Conservation (phyloP, 129 eudicot genomes). For the Lonicera japonica region DNA sequence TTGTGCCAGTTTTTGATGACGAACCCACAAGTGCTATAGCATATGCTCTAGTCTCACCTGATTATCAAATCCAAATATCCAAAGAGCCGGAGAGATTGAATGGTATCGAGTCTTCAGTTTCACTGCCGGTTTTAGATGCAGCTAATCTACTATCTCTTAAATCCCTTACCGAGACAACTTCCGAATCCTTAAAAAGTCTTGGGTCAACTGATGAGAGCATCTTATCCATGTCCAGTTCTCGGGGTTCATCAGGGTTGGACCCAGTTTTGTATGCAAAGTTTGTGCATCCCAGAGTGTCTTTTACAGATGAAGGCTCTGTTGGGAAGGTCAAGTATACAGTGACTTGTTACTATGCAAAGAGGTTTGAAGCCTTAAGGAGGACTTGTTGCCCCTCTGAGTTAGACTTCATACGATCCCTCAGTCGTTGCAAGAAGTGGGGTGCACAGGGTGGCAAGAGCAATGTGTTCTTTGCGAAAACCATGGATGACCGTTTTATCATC, state of each 20-base stretch:
- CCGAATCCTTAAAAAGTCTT: slow-evolving; percentile 29
- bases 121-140: slow-evolving; percentile 28
- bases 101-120: slow-evolving; percentile 23
- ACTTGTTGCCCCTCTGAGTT: slow-evolving; percentile 37
- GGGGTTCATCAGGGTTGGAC: slow-evolving; percentile 32
- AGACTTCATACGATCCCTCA: slow-evolving; percentile 43
- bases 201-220: slow-evolving; percentile 38
- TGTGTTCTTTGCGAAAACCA: slow-evolving; percentile 58
- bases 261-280: slow-evolving; percentile 16
- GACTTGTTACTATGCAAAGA: slow-evolving; percentile 53
- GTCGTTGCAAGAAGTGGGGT: slow-evolving; percentile 68
- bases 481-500: slow-evolving; percentile 57
- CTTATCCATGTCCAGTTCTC: slow-evolving; percentile 24
- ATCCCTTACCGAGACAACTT: slow-evolving; percentile 28
- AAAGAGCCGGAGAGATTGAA: slow-evolving; percentile 25
- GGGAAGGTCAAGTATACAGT: slow-evolving; percentile 53
- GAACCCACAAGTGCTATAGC: slow-evolving; percentile 58
- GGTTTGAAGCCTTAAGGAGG: slow-evolving; percentile 43
- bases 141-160: slow-evolving; percentile 23
- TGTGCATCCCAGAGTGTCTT: slow-evolving; percentile 32
- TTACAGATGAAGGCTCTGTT: slow-evolving; percentile 46
- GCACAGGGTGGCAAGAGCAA: slow-evolving; percentile 75
- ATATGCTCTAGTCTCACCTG: slow-evolving; percentile 48
- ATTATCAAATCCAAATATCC: slow-evolving; percentile 29
- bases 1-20: slow-evolving; percentile 55